Evolutionary conservation across 192 early-diverging fungal species (phyloP), one percentile per base, ranked within the genome.

Genomic region (Coemansia sp.): DNA sequence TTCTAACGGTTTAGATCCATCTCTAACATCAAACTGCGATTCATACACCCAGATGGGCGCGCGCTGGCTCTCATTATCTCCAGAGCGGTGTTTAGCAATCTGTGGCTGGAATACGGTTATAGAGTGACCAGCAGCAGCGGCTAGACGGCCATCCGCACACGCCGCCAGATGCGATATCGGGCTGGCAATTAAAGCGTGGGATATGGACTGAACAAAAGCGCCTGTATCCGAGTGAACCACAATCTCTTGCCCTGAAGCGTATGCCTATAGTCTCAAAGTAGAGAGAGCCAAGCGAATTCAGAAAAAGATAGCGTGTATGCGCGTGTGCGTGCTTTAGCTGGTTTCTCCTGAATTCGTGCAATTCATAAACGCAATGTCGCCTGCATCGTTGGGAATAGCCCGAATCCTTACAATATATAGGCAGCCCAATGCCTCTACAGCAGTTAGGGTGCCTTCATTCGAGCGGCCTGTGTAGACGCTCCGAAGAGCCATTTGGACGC

Each of bases 321-420:
- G 23, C 9, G 20, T 27, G 13, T 59, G 36, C 5, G 4, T 38
- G n/a, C n/a, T n/a, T n/a, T n/a, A n/a, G n/a, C n/a, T n/a, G n/a
- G n/a, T n/a, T n/a, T n/a, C n/a, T n/a, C n/a, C n/a, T n/a, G n/a
- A n/a, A n/a, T n/a, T n/a, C n/a, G n/a, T n/a, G n/a, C n/a, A n/a
- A n/a, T n/a, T n/a, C n/a, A n/a, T n/a, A n/a, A n/a, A n/a, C n/a
- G n/a, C n/a, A n/a, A n/a, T n/a, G n/a, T n/a, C n/a, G n/a, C n/a
- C n/a, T n/a, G n/a, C n/a, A n/a, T n/a, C n/a, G n/a, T n/a, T n/a
- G n/a, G n/a, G n/a, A n/a, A n/a, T n/a, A n/a, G n/a, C n/a, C n/a
- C n/a, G n/a, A n/a, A n/a, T n/a, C n/a, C 71, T 40, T 73, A 74
- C 71, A 67, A 67, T 74, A 48, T 67, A 63, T 2, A 58, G 45